phyloP scores from a whole-genome alignment of 352 stramenopile genomes.

The Phytophthora colocasiae region DNA sequence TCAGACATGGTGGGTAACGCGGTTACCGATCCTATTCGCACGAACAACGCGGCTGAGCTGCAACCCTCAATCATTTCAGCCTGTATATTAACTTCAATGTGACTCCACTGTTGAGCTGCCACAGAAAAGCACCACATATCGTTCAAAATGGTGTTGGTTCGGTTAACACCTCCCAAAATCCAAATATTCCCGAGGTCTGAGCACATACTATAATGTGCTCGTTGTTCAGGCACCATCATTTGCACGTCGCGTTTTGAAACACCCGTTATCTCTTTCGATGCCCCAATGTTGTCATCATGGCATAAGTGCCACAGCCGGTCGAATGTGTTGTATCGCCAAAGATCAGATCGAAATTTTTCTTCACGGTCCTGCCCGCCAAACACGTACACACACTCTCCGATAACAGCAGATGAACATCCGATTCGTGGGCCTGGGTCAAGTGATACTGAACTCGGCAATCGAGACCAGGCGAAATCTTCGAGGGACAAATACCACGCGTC shows the following conservation, averaged over 20 bases:
- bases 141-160: constrained; percentile 52
- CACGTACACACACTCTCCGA: constrained; percentile 85
- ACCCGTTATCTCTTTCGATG: constrained; percentile 23
- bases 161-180: constrained; percentile 71
- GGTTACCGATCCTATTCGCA: constrained; percentile 53
- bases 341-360: constrained; percentile 75
- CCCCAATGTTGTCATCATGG: constrained; percentile 80
- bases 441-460: constrained; percentile 74
- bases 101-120: constrained; percentile 68
- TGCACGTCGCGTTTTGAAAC: constrained; percentile 49
- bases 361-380: constrained; percentile 87
- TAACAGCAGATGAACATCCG: constrained; percentile 73
- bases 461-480: constrained; percentile 84
- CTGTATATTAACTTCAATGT: constrained; percentile 59
- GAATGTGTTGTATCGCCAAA: constrained; percentile 91
- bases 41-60: constrained; percentile 51
- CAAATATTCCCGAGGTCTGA: constrained; percentile 85
- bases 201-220: constrained; percentile 74
- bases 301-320: constrained; percentile 88
- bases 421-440: constrained; percentile 76
- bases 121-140: constrained; percentile 87
- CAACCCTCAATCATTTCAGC: constrained; percentile 50
- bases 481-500: constrained; percentile 87
- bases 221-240: constrained; percentile 55
- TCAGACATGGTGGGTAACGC: constrained; percentile 51